Evolutionary conservation across 495 filamentous ascomycete genomes (phyloP).

Genomic region (Tuber borchii): DNA sequence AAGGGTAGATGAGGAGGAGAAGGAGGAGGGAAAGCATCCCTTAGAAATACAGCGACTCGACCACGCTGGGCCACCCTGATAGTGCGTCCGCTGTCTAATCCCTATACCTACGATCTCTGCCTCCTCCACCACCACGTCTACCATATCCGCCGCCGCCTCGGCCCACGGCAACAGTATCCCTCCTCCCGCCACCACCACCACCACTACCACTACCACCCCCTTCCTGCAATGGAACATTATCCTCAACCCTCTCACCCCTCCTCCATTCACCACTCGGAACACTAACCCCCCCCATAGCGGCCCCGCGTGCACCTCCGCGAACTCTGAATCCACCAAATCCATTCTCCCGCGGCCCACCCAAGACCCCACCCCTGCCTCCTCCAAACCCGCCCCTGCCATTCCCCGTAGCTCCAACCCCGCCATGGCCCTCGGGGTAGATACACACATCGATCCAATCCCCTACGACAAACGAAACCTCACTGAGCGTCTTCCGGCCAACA

Average conservation of each 20-base stretch:
- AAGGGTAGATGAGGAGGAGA: not conserved
- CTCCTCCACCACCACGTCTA: conserved; percentile 14
- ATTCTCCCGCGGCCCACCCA: conserved; percentile 49
- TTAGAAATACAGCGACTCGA: not conserved
- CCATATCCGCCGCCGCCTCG: conserved; percentile 21
- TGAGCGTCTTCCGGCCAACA: conserved; percentile 59
- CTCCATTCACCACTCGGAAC: conserved; percentile 56
- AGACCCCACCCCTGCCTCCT: conserved; percentile 43
- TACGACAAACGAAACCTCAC: conserved; percentile 71
- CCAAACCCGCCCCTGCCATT: conserved; percentile 44
- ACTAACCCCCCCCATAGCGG: conserved; percentile 39
- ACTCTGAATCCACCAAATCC: conserved; percentile 46
- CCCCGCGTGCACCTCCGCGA: conserved; percentile 33
- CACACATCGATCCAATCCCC: conserved; percentile 82
- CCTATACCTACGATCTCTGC: conserved; percentile 23
- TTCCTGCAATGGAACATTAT: conserved; percentile 37
- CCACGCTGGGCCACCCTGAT: not conserved
- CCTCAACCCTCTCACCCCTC: conserved; percentile 53
- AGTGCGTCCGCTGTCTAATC: conserved; percentile 12
- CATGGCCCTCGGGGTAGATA: conserved; percentile 67
- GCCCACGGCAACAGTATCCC: conserved; percentile 1
- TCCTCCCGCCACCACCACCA: conserved; percentile 9
- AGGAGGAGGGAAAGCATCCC: not conserved
- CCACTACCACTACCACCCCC: conserved; percentile 20
- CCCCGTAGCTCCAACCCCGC: conserved; percentile 58